These are phyloP conservation scores for Flammula alnicola DNA, from an alignment of 1,284 basidiomycete genomes.

Conservation along the genomic window DNA sequence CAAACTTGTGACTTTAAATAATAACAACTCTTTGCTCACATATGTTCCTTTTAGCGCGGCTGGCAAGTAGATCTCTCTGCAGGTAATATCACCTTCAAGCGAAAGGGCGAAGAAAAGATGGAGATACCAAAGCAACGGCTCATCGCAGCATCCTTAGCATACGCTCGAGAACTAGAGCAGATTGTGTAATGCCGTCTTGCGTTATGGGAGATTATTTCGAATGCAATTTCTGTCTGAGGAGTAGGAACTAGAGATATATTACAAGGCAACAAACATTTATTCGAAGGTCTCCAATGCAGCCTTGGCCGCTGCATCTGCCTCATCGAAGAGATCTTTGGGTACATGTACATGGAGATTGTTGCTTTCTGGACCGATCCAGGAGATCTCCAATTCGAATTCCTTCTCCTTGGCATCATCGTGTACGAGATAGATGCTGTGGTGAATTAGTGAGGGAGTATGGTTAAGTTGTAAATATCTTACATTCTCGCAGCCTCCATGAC, in stretches of 20 bases:
- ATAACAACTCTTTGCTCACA: background rate
- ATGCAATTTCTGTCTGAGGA: background rate
- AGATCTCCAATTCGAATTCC: slow-evolving; percentile 97
- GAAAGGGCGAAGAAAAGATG: slow-evolving; percentile 75
- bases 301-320: slow-evolving; percentile 90
- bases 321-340: slow-evolving; percentile 82
- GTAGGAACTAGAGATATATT: slow-evolving; percentile 22
- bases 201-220: background rate
- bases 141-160: slow-evolving; percentile 74
- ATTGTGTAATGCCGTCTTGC: slow-evolving; percentile 65
- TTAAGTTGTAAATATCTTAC: slow-evolving; percentile 52
- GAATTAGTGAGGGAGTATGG: slow-evolving; percentile 7
- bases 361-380: slow-evolving; percentile 93
- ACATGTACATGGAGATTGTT: slow-evolving; percentile 82
- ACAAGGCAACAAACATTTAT: slow-evolving; percentile 36
- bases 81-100: slow-evolving; percentile 64
- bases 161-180: slow-evolving; percentile 87
- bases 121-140: slow-evolving; percentile 85
- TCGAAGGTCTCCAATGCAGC: slow-evolving; percentile 91
- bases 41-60: slow-evolving; percentile 53
- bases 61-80: slow-evolving; percentile 74
- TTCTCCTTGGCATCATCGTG: slow-evolving; percentile 99
- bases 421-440: slow-evolving; percentile 88
- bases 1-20: slow-evolving; percentile 2
- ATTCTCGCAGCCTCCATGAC: slow-evolving; percentile 94